Percentiles rank a stretch among this genome's conserved stretches.
Evolutionary conservation across 441 rosid genomes (phyloP).

Genomic region (Iberis amara): DNA sequence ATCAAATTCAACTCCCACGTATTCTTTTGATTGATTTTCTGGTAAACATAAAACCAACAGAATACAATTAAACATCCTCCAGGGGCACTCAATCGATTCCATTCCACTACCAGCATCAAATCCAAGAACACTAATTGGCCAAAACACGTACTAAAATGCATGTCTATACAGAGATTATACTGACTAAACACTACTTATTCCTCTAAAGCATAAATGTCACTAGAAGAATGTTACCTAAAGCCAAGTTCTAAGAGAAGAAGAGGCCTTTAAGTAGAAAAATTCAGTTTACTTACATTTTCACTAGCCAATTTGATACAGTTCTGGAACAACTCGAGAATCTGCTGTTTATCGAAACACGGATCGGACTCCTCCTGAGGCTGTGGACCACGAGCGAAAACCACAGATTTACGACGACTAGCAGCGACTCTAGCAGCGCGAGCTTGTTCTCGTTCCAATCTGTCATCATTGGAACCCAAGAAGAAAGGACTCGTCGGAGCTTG

Average conservation of each 20-base stretch:
- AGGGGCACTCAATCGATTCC: too few species aligned
- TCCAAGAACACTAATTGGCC: not conserved
- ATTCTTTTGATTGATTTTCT: slow-evolving; percentile 95
- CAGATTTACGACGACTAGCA: slow-evolving; percentile 67
- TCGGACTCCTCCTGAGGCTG: slow-evolving; percentile 43
- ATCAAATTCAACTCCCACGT: slow-evolving; percentile 90
- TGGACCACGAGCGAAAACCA: slow-evolving; percentile 28
- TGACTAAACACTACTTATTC: not conserved
- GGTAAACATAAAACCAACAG: slow-evolving; percentile 24
- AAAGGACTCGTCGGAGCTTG: slow-evolving; percentile 76
- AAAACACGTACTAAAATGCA: not conserved
- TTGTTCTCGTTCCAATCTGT: slow-evolving; percentile 66
- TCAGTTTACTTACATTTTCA: slow-evolving; percentile 53
- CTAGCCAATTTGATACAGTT: slow-evolving; percentile 92
- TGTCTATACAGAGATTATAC: slow-evolving; percentile 7
- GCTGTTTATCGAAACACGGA: slow-evolving; percentile 65
- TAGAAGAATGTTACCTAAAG: slow-evolving; percentile 1
- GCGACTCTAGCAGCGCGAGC: slow-evolving; percentile 87
- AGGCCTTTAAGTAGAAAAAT: not conserved
- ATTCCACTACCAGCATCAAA: not conserved
- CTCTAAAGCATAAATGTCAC: slow-evolving; percentile 6
- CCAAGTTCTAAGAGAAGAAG: not conserved
- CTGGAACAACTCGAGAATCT: slow-evolving; percentile 71
- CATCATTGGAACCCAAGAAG: slow-evolving; percentile 74
- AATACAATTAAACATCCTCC: not conserved